A percentile compares a stretch with the other conserved stretches of the same genome.
Conservation (phyloP, 805 yeast species). For the Metschnikowia koreensis region DNA sequence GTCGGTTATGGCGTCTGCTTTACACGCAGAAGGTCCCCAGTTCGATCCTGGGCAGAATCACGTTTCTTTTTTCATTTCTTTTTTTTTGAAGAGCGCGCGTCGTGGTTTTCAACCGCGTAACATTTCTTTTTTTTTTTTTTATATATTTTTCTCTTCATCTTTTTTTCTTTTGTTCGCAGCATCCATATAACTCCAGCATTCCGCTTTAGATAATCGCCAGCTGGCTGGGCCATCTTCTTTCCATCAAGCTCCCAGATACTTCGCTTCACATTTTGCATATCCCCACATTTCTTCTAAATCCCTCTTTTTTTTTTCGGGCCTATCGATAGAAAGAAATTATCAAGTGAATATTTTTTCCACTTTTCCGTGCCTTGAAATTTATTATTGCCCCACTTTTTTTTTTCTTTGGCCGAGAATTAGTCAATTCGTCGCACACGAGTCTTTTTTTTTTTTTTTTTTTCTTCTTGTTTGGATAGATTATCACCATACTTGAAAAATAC, state of each 20-base stretch:
- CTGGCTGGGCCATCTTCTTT: background rate
- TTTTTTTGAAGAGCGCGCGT: background rate
- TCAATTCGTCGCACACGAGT: background rate
- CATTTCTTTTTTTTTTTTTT: conserved; percentile 3
- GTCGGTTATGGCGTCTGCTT: conserved; percentile 99
- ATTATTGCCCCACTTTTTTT: background rate
- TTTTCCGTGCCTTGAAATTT: background rate
- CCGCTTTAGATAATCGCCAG: conserved; percentile 5
- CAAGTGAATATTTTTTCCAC: background rate
- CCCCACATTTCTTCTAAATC: background rate
- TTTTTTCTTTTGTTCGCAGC: background rate
- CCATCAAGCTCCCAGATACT: background rate
- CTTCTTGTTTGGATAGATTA: background rate
- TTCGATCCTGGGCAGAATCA: conserved; percentile 99
- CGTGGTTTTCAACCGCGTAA: background rate
- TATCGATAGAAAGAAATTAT: background rate
- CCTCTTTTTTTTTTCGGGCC: background rate
- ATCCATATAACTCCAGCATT: background rate
- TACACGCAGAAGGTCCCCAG: conserved; percentile 99
- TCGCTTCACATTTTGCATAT: background rate
- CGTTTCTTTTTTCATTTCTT: conserved; percentile 9
- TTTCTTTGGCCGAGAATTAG: background rate
- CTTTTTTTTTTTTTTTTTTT: background rate
- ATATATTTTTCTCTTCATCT: background rate
- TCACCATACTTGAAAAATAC: too few relatives aligned